These are phyloP conservation scores for Peniophora sp. DNA, from an alignment of 1,284 basidiomycete species.

Conservation along the genomic window DNA sequence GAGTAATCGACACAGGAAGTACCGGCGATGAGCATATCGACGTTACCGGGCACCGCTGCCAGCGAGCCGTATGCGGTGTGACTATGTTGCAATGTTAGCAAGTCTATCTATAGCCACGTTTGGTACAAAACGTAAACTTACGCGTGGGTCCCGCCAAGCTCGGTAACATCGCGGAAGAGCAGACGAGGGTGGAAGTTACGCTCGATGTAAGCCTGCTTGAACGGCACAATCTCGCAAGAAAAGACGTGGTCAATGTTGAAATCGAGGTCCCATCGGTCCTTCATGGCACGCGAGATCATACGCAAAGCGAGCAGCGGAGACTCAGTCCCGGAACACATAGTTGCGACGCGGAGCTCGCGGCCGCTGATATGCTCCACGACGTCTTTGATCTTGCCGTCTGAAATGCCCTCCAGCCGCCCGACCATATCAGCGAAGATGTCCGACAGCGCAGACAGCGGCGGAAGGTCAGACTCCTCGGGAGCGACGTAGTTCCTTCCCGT, in stretches of 20 bases:
- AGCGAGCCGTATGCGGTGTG: slow-evolving; percentile 89
- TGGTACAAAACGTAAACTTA: slow-evolving; percentile 30
- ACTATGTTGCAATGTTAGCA: slow-evolving; percentile 26
- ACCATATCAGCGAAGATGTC: slow-evolving; percentile 85
- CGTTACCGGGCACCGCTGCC: slow-evolving; percentile 82
- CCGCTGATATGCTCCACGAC: slow-evolving; percentile 71
- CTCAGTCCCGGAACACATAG: slow-evolving; percentile 97
- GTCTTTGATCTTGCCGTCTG: slow-evolving; percentile 34
- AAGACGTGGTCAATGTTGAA: slow-evolving; percentile 88
- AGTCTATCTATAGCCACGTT: too few relatives aligned
- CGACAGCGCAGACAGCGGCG: slow-evolving; percentile 79
- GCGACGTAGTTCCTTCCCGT: slow-evolving; percentile 16
- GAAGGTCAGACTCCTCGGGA: slow-evolving; percentile 50
- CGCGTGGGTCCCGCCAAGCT: slow-evolving; percentile 75
- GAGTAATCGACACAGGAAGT: slow-evolving; percentile 98
- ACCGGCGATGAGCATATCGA: slow-evolving; percentile 86
- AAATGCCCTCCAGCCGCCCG: slow-evolving; percentile 47
- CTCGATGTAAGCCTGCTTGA: slow-evolving; percentile 98
- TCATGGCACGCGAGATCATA: slow-evolving; percentile 70
- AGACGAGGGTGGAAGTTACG: slow-evolving; percentile 90
- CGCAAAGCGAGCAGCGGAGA: slow-evolving; percentile 88
- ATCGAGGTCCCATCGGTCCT: slow-evolving; percentile 58
- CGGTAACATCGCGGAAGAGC: slow-evolving; percentile 91
- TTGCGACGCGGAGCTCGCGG: slow-evolving; percentile 86
- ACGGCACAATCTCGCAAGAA: slow-evolving; percentile 96